These are phyloP conservation scores for Gigaspora rosea DNA, from an alignment of 192 early-diverging fungal species.

Conservation along the genomic window DNA sequence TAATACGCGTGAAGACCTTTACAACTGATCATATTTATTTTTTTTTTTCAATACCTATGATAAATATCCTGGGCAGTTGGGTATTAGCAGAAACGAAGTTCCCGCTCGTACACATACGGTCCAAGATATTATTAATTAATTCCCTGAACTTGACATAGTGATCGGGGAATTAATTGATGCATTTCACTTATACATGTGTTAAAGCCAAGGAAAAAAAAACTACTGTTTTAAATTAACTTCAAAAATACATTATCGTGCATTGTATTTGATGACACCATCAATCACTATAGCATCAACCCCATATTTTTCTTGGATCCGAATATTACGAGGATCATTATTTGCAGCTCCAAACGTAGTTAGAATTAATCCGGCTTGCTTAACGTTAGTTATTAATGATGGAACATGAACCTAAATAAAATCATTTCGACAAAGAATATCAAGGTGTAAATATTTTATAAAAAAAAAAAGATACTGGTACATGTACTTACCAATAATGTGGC, in stretches of 20 bases:
- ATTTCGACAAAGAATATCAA: background rate
- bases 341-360: slow-evolving; percentile 86
- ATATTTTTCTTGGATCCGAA: slow-evolving; percentile 72
- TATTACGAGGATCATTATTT: slow-evolving; percentile 65
- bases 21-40: no score
- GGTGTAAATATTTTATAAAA: background rate
- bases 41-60: no score
- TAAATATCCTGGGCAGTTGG: no score
- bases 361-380: slow-evolving; percentile 92
- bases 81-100: no score
- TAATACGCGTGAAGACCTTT: no score
- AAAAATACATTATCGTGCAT: background rate
- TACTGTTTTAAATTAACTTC: no score
- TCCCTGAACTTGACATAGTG: no score
- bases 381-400: slow-evolving; percentile 85
- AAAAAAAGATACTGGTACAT: background rate
- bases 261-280: slow-evolving; percentile 61
- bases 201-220: no score
- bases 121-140: no score
- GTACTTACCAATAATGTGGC: slow-evolving; percentile 80
- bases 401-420: slow-evolving; percentile 72
- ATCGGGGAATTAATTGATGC: no score
- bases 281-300: slow-evolving; percentile 93
- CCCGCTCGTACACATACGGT: no score
- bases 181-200: no score